Evolutionary conservation across 345 rosid species (phyloP).

Genomic region (Eucalyptus camaldulensis): DNA sequence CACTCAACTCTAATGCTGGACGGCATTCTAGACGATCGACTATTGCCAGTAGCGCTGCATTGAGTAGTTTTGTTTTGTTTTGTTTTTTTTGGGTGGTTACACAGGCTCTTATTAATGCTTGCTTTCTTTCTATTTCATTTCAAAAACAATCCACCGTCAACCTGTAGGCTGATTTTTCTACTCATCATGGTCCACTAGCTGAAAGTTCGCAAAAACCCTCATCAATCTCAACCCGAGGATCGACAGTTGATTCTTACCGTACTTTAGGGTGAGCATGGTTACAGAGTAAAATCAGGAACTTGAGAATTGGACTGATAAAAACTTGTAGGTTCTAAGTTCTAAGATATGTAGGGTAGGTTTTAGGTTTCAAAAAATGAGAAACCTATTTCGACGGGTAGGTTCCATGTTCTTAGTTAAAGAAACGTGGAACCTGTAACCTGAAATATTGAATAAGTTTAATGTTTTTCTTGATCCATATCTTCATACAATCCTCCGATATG

Average conservation of each 20-base stretch:
- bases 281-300: no score
- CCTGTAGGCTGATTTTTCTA: accelerated
- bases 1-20: neutral
- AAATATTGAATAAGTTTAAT: no score
- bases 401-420: accelerated
- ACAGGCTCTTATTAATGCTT: neutral
- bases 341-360: no score
- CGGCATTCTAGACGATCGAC: neutral
- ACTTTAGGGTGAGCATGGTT: no score
- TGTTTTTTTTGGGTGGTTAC: neutral
- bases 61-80: neutral
- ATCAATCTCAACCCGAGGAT: neutral
- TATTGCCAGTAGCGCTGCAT: neutral
- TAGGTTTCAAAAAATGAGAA: no score
- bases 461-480: no score
- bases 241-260: neutral
- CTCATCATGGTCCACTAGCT: neutral
- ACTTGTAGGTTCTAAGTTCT: no score
- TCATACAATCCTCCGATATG: no score
- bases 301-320: no score
- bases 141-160: neutral
- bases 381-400: no score
- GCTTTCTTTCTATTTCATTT: neutral
- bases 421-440: accelerated
- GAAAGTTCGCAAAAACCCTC: neutral